Base-by-base conservation (phyloP, 2,329 filamentous ascomycete genomes). In the Trichocomaceae sp. region DNA sequence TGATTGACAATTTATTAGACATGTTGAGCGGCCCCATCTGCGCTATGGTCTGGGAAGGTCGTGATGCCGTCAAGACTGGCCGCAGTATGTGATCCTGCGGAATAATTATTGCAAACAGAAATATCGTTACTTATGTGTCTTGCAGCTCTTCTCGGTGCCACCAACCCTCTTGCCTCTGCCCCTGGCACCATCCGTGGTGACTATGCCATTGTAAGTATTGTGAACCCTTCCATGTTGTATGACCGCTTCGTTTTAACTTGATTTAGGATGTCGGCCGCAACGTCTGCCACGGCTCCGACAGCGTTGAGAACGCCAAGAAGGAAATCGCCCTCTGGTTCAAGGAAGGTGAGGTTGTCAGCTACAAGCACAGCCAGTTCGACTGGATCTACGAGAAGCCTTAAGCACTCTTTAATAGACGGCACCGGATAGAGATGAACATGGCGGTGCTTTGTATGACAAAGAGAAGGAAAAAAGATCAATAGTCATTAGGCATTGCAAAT, bases 21-120 rank as follows among this genome's bases (percentile, higher is more conserved):
- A 99, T 97, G 93, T 80, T 84, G 76, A 91, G 86, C 76, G 93
- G 93, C 75, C 93, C 93, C 75, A 92, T 99, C 81, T 87, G 83
- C 82, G 93, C 93, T 81, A 99, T 97, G 92, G 87, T 99, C 79
- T 99, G 93, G 93, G 91, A 99, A 79, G 93, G 93, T 74, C 88
- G 88, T 83, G 91, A 99, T 72, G 93, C 86, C 77, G 91, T 96
- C 84, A 97, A 97, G 88, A 96, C 91, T 67, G 93, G 93, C 78
- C 92, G 93, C 74, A 74, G 86, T 89, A 84, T 65, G 84, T 80
- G 61, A 49, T 26, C 47, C 23, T n/a, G 12, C 41, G 13, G 37
- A 41, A 37, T 47, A 45, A 7, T 22, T 53, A 10, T 29, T 5
- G 5, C 7, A 29, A 29, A 39, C 52, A 17, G 56, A 48, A 63